These are phyloP conservation scores for Aspergillus pseudonomiae DNA, from an alignment of 2,329 filamentous ascomycete genomes.

Conservation along the genomic window DNA sequence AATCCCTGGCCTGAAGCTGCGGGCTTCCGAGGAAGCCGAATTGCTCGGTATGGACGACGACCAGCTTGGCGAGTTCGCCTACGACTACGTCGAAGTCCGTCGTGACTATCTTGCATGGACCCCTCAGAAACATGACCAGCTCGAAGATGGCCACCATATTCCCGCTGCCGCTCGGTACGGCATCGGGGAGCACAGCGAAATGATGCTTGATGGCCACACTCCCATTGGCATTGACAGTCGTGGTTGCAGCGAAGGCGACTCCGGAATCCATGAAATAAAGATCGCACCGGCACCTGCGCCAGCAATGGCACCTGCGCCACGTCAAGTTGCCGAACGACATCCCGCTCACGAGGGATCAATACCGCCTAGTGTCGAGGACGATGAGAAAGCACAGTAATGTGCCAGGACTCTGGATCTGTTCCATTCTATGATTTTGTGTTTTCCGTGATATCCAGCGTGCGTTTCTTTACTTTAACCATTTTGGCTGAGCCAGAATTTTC, in stretches of 20 bases:
- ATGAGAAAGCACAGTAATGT: slow-evolving; percentile 28
- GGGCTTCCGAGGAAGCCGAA: slow-evolving; percentile 68
- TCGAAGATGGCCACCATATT: slow-evolving; percentile 55
- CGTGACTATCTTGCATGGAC: slow-evolving; percentile 56
- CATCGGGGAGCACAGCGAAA: slow-evolving; percentile 62
- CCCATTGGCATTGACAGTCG: slow-evolving; percentile 34
- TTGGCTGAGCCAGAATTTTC: slow-evolving; percentile 28
- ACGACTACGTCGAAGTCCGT: slow-evolving; percentile 56
- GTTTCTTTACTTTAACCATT: slow-evolving; percentile 20
- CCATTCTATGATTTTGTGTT: slow-evolving; percentile 2
- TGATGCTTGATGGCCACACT: slow-evolving; percentile 60
- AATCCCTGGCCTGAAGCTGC: slow-evolving; percentile 70
- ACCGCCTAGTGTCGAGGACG: slow-evolving; percentile 18
- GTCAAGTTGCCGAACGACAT: slow-evolving; percentile 34
- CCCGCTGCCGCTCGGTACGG: slow-evolving; percentile 63
- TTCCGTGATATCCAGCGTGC: slow-evolving; percentile 15
- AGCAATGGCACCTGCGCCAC: slow-evolving; percentile 27
- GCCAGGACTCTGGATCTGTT: neutral
- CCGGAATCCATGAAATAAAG: slow-evolving; percentile 36
- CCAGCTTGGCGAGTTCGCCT: slow-evolving; percentile 55
- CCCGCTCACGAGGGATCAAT: slow-evolving; percentile 19
- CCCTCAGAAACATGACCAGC: slow-evolving; percentile 47
- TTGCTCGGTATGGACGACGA: slow-evolving; percentile 64
- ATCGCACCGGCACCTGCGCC: slow-evolving; percentile 24
- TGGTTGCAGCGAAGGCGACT: slow-evolving; percentile 33